Evolutionary conservation across 768 basidiomycete genomes (phyloP), one percentile per base, ranked within the genome.

Genomic region (Kwoniella europaea): DNA sequence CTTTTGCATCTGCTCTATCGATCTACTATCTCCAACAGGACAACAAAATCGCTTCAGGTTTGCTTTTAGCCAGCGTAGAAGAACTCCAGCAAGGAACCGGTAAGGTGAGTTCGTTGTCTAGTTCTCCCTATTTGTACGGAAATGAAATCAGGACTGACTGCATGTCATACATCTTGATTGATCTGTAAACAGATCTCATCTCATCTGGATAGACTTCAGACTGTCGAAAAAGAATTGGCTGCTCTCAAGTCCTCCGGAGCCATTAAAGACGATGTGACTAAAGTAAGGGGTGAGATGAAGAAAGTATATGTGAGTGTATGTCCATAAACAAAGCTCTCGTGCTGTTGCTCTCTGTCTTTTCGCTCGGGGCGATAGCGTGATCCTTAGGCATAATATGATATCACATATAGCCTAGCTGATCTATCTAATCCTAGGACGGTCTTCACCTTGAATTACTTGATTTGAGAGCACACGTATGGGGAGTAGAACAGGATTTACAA

Each of bases 11-110:
- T 0, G 90, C 91, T 0, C 88, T 90, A 76, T 92, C 93, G 53
- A 90, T 93, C 29, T 96, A 94, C 82, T 89, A 92, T 81, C 86
- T 97, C 20, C 85, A 95, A 58, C 93, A 96, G 73, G 94, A 96
- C 85, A 94, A 94, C 84, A 92, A 93, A 83, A 86, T 87, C 54
- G 93, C 94, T 41, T 93, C 93, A 3, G 90, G 91, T n/a, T 88
- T 92, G 35, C 84, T 97, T 61, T 91, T 94, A 83, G 88, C 90
- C 22, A 94, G 92, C 80, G 91, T 96, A 16, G 90, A 92, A 75
- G 92, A 94, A 76, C 85, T 97, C 67, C 91, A 93, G 83, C 85
- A 87, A 29, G 93, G 90, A 78, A 94, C 93, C 0, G 89, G 90
- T 76, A 91, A 93, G 88, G 93, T 90, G 68, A 15, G 79, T 73